phyloP scores from a whole-genome alignment of 2,329 filamentous ascomycete species.

The Ophiosphaerella narmari region DNA sequence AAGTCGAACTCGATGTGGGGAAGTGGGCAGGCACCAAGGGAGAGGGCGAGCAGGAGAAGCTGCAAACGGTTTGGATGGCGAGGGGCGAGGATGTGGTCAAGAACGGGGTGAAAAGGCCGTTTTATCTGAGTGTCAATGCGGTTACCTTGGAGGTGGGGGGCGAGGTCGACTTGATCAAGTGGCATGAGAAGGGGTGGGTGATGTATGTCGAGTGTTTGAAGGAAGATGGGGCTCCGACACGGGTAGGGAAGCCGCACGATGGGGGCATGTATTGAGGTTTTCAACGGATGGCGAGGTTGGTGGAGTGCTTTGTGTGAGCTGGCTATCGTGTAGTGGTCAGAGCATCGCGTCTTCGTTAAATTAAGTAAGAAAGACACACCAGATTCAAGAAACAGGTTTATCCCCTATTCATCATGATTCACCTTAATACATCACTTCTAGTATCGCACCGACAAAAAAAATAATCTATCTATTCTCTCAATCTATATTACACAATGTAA shows the following conservation, averaged over 20 bases:
- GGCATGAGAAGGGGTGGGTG: constrained; percentile 42
- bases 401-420: too few species aligned
- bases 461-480: too few species aligned
- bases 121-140: constrained; percentile 42
- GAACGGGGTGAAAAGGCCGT: constrained; percentile 13
- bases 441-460: too few species aligned
- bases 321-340: too few species aligned
- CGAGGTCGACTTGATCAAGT: constrained; percentile 36
- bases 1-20: constrained; percentile 24
- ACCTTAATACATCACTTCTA: too few species aligned
- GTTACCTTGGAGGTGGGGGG: constrained; percentile 34
- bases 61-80: constrained; percentile 31
- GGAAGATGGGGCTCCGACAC: not conserved
- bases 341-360: too few species aligned
- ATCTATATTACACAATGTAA: too few species aligned
- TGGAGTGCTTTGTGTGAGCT: too few species aligned
- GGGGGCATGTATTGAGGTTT: constrained; percentile 14
- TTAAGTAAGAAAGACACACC: too few species aligned
- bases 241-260: constrained; percentile 5
- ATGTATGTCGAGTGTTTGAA: constrained; percentile 31
- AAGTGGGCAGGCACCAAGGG: constrained; percentile 23
- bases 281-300: too few species aligned
- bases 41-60: constrained; percentile 10
- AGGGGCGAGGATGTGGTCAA: constrained; percentile 12
- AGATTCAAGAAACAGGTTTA: too few species aligned